Percentiles rank a stretch among this genome's conserved stretches.
Conservation (phyloP, 495 filamentous ascomycete genomes). For the Talaromyces wortmannii region DNA sequence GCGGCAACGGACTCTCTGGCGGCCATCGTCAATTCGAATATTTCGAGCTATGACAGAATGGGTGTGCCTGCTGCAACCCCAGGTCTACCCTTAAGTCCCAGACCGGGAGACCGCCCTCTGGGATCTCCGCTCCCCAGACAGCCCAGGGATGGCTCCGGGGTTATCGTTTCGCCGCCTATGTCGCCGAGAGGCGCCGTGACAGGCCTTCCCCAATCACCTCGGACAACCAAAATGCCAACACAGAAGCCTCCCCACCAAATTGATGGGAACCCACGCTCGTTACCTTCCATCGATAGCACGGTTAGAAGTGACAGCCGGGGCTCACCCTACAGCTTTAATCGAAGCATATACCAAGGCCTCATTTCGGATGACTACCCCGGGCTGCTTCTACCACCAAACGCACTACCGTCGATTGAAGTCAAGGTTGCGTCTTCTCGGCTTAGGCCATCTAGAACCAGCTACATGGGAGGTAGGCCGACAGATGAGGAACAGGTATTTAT, state of each 20-base stretch:
- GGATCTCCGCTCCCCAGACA: conserved; percentile 66
- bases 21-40: conserved; percentile 25
- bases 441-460: conserved; percentile 80
- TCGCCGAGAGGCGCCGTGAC: conserved; percentile 53
- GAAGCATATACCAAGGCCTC: conserved; percentile 56
- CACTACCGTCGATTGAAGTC: conserved; percentile 78
- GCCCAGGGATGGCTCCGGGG: conserved; percentile 41
- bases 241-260: conserved; percentile 4
- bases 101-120: conserved; percentile 69
- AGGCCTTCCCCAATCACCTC: conserved; percentile 63
- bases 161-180: conserved; percentile 54
- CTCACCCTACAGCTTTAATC: conserved; percentile 13
- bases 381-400: conserved; percentile 79
- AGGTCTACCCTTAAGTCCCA: conserved; percentile 81
- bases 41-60: conserved; percentile 18
- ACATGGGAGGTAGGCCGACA: conserved; percentile 54
- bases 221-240: conserved; percentile 42
- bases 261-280: conserved; percentile 11
- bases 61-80: conserved; percentile 58
- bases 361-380: conserved; percentile 78
- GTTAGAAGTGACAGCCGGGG: conserved; percentile 30
- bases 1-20: conserved; percentile 26
- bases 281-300: conserved; percentile 34
- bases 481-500: conserved; percentile 95
- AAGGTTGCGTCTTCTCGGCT: conserved; percentile 89